phyloP scores from a whole-genome alignment of 129 eudicot species.

The Flaveria brownii region DNA sequence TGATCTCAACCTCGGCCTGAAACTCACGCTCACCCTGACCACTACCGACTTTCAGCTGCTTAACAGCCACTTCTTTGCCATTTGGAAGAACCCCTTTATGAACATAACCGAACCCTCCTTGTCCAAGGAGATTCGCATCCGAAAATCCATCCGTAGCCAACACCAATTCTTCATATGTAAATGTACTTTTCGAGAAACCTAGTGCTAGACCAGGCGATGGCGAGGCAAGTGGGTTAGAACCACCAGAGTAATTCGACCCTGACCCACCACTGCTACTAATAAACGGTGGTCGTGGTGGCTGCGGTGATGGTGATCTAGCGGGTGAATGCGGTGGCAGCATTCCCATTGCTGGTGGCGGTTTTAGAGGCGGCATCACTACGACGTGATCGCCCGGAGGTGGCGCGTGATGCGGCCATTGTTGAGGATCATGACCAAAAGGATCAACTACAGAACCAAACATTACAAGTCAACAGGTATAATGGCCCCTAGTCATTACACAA shows the following conservation, averaged over 20 bases:
- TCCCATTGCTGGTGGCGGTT: constrained; percentile 25
- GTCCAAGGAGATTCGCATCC: too few relatives aligned
- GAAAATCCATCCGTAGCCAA: too few relatives aligned
- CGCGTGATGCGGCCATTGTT: constrained; percentile 34
- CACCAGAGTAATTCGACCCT: constrained; percentile 43
- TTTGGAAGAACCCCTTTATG: too few relatives aligned
- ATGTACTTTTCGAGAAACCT: constrained; percentile 23
- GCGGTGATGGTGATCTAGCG: background rate
- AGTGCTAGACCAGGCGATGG: constrained; percentile 32
- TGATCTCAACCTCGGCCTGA: too few relatives aligned
- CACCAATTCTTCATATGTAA: too few relatives aligned
- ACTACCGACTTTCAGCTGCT: too few relatives aligned
- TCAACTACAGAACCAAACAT: constrained; percentile 15
- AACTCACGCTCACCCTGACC: too few relatives aligned
- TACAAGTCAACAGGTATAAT: background rate
- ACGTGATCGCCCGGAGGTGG: constrained; percentile 36
- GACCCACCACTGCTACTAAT: constrained; percentile 35
- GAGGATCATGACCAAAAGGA: constrained; percentile 24
- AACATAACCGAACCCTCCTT: too few relatives aligned
- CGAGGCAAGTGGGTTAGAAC: constrained; percentile 28
- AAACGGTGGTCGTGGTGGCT: background rate
- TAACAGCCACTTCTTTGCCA: too few relatives aligned
- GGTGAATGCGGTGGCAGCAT: constrained; percentile 32
- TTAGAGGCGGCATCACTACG: constrained; percentile 31
- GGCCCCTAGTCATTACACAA: too few relatives aligned